phyloP scores from a whole-genome alignment of 2,329 filamentous ascomycete species.

The Clarireedia monteithiana region DNA sequence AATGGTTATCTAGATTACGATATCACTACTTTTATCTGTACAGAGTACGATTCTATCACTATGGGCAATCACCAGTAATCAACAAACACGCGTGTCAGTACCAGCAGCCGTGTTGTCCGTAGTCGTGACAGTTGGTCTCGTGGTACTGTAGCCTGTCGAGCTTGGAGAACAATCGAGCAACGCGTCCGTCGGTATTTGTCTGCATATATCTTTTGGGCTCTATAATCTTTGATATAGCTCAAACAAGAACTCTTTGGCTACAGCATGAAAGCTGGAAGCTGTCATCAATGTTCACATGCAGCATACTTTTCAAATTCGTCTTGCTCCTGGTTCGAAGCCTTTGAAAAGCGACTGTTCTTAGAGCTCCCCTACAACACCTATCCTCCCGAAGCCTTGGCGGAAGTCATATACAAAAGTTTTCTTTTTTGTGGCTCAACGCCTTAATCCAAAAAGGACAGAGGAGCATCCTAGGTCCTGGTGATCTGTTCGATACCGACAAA shows the following conservation, averaged over 20 bases:
- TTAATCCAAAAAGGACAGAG: conserved; percentile 26
- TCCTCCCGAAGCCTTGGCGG: conserved; percentile 24
- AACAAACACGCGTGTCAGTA: neutral
- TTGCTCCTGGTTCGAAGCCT: conserved; percentile 12
- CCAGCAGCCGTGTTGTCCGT: neutral
- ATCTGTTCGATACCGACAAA: conserved; percentile 19
- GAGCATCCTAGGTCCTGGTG: conserved; percentile 22
- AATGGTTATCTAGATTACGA: neutral
- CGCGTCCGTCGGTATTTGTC: conserved; percentile 11
- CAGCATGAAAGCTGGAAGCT: neutral
- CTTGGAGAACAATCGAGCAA: conserved; percentile 12
- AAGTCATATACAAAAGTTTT: conserved; percentile 27
- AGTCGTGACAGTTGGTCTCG: neutral
- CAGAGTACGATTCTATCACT: neutral
- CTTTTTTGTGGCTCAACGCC: conserved; percentile 30
- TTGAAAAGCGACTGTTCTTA: conserved; percentile 11
- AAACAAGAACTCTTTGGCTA: conserved; percentile 11
- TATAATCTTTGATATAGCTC: conserved; percentile 9
- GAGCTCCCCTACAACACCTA: neutral
- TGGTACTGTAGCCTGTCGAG: conserved; percentile 2
- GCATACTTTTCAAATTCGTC: conserved; percentile 5
- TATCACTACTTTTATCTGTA: neutral
- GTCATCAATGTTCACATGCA: conserved; percentile 2
- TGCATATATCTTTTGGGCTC: conserved; percentile 10
- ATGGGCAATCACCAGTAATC: neutral